These are phyloP conservation scores for Cladosporium cucumerinum DNA, from an alignment of 2,329 filamentous ascomycete species.

Conservation along the genomic window DNA sequence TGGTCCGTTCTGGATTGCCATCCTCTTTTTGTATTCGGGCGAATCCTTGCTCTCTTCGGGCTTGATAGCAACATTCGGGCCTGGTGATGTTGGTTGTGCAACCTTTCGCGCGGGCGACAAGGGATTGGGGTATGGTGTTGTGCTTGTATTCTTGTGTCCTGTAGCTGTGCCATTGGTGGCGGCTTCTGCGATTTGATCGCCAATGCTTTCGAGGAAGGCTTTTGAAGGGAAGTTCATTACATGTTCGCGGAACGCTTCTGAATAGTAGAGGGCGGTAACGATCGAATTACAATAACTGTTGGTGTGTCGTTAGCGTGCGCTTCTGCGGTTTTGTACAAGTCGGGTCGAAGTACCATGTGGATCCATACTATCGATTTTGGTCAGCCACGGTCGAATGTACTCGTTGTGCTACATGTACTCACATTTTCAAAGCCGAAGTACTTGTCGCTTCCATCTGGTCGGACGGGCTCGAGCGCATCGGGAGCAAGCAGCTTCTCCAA, in stretches of 20 bases:
- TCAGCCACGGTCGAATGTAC: constrained; percentile 19
- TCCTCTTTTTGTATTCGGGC: constrained; percentile 96
- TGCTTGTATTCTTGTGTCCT: constrained; percentile 36
- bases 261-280: constrained; percentile 94
- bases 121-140: constrained; percentile 36
- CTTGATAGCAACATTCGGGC: constrained; percentile 56
- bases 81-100: constrained; percentile 53
- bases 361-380: constrained; percentile 69
- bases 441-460: constrained; percentile 89
- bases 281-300: constrained; percentile 96
- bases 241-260: constrained; percentile 85
- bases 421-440: constrained; percentile 99
- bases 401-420: constrained; percentile 40
- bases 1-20: constrained; percentile 82
- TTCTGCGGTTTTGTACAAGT: constrained; percentile 12
- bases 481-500: constrained; percentile 70
- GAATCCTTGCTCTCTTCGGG: constrained; percentile 93
- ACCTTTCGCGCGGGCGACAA: constrained; percentile 43
- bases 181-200: constrained; percentile 29
- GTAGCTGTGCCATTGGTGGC: constrained; percentile 26
- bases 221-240: constrained; percentile 85
- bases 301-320: background rate
- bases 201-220: constrained; percentile 66
- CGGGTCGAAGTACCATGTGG: constrained; percentile 72
- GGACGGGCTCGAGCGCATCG: constrained; percentile 75